phyloP scores from a whole-genome alignment of 139 green algal species.

The Microglena sp. region DNA sequence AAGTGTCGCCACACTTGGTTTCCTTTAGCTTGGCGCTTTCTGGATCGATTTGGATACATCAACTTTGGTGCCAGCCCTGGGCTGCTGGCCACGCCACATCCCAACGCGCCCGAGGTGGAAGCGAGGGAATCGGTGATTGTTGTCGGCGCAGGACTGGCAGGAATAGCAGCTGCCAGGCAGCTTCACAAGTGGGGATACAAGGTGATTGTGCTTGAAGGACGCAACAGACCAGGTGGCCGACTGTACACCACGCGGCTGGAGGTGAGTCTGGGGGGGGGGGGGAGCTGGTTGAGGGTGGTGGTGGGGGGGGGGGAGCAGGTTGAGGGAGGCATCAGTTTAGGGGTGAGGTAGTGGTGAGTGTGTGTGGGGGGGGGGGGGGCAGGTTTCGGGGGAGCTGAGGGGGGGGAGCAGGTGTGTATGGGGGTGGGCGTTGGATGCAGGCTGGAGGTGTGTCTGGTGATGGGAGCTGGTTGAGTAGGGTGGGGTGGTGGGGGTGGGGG shows the following conservation, averaged over 20 bases:
- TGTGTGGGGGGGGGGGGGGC: neutral
- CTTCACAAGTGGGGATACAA: constrained; percentile 65
- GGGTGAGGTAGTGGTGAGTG: too few relatives aligned
- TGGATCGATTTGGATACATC: constrained; percentile 69
- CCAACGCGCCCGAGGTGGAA: neutral
- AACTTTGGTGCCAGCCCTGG: constrained; percentile 69
- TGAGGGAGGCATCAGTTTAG: too few relatives aligned
- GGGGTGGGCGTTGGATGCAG: neutral
- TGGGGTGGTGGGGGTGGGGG: neutral
- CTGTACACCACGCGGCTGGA: constrained; percentile 1
- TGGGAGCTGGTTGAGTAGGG: neutral
- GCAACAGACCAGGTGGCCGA: constrained; percentile 3
- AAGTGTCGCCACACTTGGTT: constrained; percentile 17
- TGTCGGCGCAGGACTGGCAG: constrained; percentile 79
- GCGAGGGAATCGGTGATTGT: constrained; percentile 61
- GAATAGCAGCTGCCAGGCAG: constrained; percentile 20
- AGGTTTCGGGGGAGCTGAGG: neutral
- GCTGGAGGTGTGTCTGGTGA: neutral
- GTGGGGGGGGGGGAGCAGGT: neutral
- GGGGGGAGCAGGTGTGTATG: neutral
- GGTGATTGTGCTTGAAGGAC: constrained; percentile 41
- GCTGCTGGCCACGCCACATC: neutral
- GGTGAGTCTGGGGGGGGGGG: too few relatives aligned
- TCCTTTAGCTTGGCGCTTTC: constrained; percentile 47
- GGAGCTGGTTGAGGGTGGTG: too few relatives aligned